Base-by-base conservation (phyloP, 352 stramenopile species). In the Globisporangium rhizosaccharum region DNA sequence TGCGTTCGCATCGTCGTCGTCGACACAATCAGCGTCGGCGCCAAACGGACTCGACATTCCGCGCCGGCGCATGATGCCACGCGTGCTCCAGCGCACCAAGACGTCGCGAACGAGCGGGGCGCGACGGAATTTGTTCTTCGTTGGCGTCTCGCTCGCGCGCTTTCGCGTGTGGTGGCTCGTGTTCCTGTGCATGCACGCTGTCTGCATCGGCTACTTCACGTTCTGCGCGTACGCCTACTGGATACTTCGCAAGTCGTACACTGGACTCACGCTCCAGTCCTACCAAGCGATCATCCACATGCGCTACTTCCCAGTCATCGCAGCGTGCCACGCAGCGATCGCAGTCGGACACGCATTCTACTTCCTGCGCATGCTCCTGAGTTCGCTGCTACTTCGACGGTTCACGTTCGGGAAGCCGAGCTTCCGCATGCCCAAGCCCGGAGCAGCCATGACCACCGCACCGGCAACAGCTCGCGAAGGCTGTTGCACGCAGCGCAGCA, bases 81-180 rank as follows among this genome's bases (percentile, higher is more conserved):
- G 53, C 42, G 37, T 61, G 20, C 25, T 63, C 5, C 10, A 42
- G 49, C 57, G 49, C 48, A 57, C 57, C 10, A 52, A 47, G 39
- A 56, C 47, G 17, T 39, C 17, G 6, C 47, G 25, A 9, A 62
- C 46, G 25, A 54, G 37, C 20, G 47, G 46, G 4, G 47, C 36
- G 18, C 56, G 56, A 10, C 47, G 56, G 37, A 56, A 51, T 15
- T 33, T 53, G 36, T 62, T 65, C 53, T 55, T 23, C 18, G 52
- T 62, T 7, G 15, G 28, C 11, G 59, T 62, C 17, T 56, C 52
- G 45, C 37, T 28, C 53, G 25, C 51, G n/a, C 23, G 49, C 12
- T 65, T 57, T 28, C 53, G 45, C 8, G 12, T 65, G 18, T 65
- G 59, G 59, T 65, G 59, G 53, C 37, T 65, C 25, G 36, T 45